Evolutionary conservation across 345 rosid species (phyloP).

Genomic region (Eucalyptus regnans): DNA sequence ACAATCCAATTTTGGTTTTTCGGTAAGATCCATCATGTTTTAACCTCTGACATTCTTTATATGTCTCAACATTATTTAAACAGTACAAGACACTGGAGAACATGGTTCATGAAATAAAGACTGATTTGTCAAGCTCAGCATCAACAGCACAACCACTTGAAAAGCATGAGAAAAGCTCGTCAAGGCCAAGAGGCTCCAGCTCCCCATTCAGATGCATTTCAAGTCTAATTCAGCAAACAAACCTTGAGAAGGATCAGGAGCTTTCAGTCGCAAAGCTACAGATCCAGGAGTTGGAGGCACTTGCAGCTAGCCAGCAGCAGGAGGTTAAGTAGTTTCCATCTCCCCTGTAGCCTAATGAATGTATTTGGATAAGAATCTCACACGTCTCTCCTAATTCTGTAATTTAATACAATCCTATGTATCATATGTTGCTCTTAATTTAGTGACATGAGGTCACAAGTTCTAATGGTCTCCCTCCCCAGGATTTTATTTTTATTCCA

Average conservation of each 20-base stretch:
- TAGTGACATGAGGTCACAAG: background rate
- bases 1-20: background rate
- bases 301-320: constrained; percentile 51
- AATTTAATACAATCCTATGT: background rate
- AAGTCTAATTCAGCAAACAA: constrained; percentile 81
- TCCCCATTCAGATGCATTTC: constrained; percentile 92
- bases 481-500: background rate
- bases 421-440: background rate
- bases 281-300: constrained; percentile 58
- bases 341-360: background rate
- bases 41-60: background rate
- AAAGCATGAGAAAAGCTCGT: constrained; percentile 40
- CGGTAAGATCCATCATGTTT: background rate
- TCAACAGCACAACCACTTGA: constrained; percentile 22
- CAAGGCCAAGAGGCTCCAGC: constrained; percentile 74
- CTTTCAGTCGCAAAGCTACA: constrained; percentile 51
- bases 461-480: background rate
- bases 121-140: constrained; percentile 33
- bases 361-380: background rate
- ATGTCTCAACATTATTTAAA: background rate
- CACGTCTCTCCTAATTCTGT: background rate
- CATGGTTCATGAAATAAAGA: constrained; percentile 54
- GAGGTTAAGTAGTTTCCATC: constrained; percentile 37
- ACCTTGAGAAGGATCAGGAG: constrained; percentile 71
- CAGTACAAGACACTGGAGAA: constrained; percentile 78